phyloP scores from a whole-genome alignment of 257 asterid genomes.

The Solanum habrochaites region DNA sequence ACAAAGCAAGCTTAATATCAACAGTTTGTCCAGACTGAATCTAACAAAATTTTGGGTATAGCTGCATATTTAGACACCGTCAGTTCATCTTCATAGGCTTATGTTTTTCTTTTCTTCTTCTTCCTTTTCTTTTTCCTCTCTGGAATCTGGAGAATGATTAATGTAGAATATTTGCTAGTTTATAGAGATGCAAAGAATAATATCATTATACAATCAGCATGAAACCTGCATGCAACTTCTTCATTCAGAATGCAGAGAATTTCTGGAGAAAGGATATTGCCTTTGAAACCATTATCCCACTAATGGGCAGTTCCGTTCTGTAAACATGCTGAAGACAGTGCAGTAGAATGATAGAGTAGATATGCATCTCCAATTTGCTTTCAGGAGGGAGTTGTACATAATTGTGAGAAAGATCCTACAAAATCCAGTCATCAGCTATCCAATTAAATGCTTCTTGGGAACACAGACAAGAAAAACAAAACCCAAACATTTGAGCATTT shows the following conservation, averaged over 20 bases:
- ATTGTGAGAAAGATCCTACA: constrained; percentile 83
- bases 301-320: constrained; percentile 40
- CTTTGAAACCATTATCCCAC: constrained; percentile 44
- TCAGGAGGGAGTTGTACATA: constrained; percentile 55
- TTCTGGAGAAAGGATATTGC: constrained; percentile 15
- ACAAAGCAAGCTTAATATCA: not conserved
- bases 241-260: not conserved
- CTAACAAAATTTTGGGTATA: not conserved
- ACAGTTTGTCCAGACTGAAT: not conserved
- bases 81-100: not conserved
- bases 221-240: not conserved
- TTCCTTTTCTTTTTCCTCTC: not conserved
- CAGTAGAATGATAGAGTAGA: constrained; percentile 61
- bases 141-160: not conserved
- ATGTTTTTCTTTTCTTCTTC: not conserved
- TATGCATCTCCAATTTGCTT: constrained; percentile 65
- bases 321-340: constrained; percentile 54
- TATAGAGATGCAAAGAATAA: not conserved
- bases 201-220: not conserved
- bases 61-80: not conserved
- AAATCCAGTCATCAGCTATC: constrained; percentile 18
- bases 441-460: not conserved
- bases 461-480: constrained; percentile 4
- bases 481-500: not conserved
- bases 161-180: not conserved